A percentile compares a stretch with the other conserved stretches of the same genome.
Conservation (phyloP, 768 basidiomycete species). For the Nevesoporus exiguus region DNA sequence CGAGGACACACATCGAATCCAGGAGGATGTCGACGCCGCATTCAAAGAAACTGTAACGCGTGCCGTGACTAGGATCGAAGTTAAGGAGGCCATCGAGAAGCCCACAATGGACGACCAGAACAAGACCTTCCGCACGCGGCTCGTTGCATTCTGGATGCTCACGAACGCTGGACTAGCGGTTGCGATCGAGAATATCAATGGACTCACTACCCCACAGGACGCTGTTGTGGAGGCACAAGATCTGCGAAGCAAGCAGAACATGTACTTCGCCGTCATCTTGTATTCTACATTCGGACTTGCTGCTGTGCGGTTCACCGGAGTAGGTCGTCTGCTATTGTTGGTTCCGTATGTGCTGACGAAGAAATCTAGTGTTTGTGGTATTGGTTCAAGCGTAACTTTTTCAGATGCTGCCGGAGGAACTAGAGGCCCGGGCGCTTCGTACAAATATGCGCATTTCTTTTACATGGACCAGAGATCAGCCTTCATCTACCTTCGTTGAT, state of each 20-base stretch:
- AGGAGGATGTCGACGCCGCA: constrained; percentile 85
- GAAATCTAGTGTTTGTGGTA: constrained; percentile 68
- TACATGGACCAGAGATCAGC: constrained; percentile 23
- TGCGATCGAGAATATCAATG: constrained; percentile 73
- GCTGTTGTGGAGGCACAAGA: constrained; percentile 38
- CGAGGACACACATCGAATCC: constrained; percentile 77
- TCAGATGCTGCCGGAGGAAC: constrained; percentile 75
- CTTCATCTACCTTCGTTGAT: constrained; percentile 34
- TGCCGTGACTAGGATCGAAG: constrained; percentile 71
- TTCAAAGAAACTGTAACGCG: constrained; percentile 92
- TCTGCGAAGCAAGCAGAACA: constrained; percentile 47
- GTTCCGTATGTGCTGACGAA: constrained; percentile 1
- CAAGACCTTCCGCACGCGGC: constrained; percentile 88
- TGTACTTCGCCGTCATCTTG: constrained; percentile 75
- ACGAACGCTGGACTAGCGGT: constrained; percentile 67
- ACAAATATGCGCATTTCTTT: constrained; percentile 17
- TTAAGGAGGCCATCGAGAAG: constrained; percentile 66
- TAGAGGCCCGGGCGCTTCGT: constrained; percentile 30
- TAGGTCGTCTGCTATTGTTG: constrained; percentile 38
- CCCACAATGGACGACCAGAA: constrained; percentile 88
- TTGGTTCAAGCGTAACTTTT: constrained; percentile 79
- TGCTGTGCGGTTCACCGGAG: constrained; percentile 70
- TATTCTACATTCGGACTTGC: constrained; percentile 77
- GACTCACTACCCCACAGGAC: constrained; percentile 43
- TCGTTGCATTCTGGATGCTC: constrained; percentile 82